These are phyloP conservation scores for Ensete ventricosum DNA, from an alignment of 176 grass and related monocot genomes.

Conservation along the genomic window DNA sequence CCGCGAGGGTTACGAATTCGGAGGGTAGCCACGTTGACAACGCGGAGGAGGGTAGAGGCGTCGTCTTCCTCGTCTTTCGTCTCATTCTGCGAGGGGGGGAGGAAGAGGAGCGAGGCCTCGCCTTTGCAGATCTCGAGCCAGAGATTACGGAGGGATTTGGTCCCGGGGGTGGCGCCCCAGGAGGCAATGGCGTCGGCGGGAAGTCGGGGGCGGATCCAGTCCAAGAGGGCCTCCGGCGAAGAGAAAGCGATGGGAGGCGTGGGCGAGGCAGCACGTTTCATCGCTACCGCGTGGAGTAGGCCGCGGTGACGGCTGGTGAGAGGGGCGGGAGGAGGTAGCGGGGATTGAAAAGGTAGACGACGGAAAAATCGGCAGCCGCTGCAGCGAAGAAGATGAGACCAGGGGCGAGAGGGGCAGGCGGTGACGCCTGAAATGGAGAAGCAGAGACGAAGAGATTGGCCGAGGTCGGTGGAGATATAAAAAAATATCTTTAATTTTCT, in stretches of 20 bases:
- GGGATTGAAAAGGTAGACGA: not conserved
- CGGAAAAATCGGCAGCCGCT: not conserved
- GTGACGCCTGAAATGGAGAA: slow-evolving; percentile 1
- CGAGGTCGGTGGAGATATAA: not conserved
- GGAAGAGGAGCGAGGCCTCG: slow-evolving; percentile 40
- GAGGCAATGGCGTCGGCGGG: slow-evolving; percentile 30
- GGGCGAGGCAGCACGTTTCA: not conserved
- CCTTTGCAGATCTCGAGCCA: slow-evolving; percentile 77
- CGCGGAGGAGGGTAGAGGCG: slow-evolving; percentile 31
- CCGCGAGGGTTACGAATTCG: slow-evolving; percentile 49
- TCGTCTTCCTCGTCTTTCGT: not conserved
- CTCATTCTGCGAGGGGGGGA: not conserved
- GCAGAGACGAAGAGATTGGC: not conserved
- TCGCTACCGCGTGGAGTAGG: not conserved
- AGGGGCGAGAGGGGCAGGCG: not conserved
- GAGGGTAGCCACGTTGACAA: slow-evolving; percentile 64
- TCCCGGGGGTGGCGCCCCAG: slow-evolving; percentile 57
- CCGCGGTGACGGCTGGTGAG: not conserved
- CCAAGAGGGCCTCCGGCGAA: slow-evolving; percentile 51
- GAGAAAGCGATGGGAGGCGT: slow-evolving; percentile 43
- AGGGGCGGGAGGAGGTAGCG: not conserved
- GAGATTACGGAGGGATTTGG: slow-evolving; percentile 69
- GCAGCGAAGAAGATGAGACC: slow-evolving; percentile 6
- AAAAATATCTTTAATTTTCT: too few species aligned
- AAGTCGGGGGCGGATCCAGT: slow-evolving; percentile 51